phyloP scores from a whole-genome alignment of 495 filamentous ascomycete species.

The Paragyromitra xinjiangensis region DNA sequence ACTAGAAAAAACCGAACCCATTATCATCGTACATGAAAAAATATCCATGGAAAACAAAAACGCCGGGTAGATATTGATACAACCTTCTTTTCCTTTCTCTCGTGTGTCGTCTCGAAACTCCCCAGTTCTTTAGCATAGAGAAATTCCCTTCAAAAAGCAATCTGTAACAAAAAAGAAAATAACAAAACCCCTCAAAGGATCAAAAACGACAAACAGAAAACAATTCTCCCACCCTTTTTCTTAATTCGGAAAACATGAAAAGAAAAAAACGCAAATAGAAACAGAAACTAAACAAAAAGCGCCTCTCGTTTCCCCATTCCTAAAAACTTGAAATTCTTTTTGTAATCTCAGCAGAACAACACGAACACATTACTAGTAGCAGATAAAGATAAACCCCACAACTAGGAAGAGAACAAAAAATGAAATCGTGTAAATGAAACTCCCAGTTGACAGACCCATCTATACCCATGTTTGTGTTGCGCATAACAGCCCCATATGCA shows the following conservation, averaged over 20 bases:
- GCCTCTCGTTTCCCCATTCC: constrained; percentile 58
- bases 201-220: constrained; percentile 57
- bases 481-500: constrained; percentile 53
- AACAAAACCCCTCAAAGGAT: constrained; percentile 59
- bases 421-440: constrained; percentile 54
- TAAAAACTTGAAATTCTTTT: constrained; percentile 54
- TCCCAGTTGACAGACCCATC: constrained; percentile 56
- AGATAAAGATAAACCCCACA: constrained; percentile 54
- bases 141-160: constrained; percentile 27
- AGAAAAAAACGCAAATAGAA: constrained; percentile 56
- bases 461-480: constrained; percentile 55
- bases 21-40: constrained; percentile 48
- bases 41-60: constrained; percentile 51
- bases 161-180: constrained; percentile 52
- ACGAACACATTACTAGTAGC: constrained; percentile 60
- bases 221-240: constrained; percentile 43
- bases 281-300: constrained; percentile 52
- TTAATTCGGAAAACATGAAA: constrained; percentile 59
- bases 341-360: constrained; percentile 61
- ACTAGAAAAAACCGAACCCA: constrained; percentile 39
- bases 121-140: constrained; percentile 32
- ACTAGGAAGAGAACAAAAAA: constrained; percentile 52
- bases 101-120: constrained; percentile 32
- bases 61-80: constrained; percentile 55
- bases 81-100: constrained; percentile 45